These are phyloP conservation scores for Rhododendron vialii DNA, from an alignment of 148 eudicot species.

Conservation along the genomic window DNA sequence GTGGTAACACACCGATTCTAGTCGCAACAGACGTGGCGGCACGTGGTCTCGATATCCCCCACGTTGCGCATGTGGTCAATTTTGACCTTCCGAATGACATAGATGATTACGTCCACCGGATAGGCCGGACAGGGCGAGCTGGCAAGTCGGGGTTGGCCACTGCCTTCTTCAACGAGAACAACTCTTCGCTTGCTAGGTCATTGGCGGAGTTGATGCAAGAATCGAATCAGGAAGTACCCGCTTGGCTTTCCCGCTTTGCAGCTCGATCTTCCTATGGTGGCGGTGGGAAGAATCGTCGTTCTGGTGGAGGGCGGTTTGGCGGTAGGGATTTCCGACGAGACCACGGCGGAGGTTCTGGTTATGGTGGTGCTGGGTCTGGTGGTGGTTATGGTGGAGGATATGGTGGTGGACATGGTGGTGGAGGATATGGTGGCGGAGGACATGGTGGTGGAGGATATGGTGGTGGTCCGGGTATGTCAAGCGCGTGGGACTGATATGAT, in stretches of 20 bases:
- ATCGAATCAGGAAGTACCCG: conserved; percentile 43
- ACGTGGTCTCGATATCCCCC: conserved; percentile 85
- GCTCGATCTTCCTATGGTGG: conserved; percentile 29
- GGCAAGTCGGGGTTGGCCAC: conserved; percentile 89
- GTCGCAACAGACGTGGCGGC: conserved; percentile 96
- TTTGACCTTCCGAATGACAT: conserved; percentile 86
- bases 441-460: background rate
- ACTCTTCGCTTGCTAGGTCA: conserved; percentile 34
- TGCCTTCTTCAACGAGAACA: conserved; percentile 55
- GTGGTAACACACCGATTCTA: conserved; percentile 73
- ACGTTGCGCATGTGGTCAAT: conserved; percentile 81
- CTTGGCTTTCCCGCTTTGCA: conserved; percentile 39
- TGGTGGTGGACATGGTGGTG: background rate
- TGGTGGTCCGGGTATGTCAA: background rate
- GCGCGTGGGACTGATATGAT: background rate
- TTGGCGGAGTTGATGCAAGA: conserved; percentile 44
- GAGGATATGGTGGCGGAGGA: background rate
- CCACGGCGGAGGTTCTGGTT: conserved; percentile 19
- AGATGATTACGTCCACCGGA: conserved; percentile 86
- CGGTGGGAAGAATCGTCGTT: conserved; percentile 26
- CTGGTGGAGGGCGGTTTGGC: conserved; percentile 52
- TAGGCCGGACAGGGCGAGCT: conserved; percentile 90
- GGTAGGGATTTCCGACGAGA: conserved; percentile 51
- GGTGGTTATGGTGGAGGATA: background rate
- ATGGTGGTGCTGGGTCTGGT: background rate